Evolutionary conservation across 2,329 filamentous ascomycete genomes (phyloP).

Genomic region (Lasiodiplodia gonubiensis): DNA sequence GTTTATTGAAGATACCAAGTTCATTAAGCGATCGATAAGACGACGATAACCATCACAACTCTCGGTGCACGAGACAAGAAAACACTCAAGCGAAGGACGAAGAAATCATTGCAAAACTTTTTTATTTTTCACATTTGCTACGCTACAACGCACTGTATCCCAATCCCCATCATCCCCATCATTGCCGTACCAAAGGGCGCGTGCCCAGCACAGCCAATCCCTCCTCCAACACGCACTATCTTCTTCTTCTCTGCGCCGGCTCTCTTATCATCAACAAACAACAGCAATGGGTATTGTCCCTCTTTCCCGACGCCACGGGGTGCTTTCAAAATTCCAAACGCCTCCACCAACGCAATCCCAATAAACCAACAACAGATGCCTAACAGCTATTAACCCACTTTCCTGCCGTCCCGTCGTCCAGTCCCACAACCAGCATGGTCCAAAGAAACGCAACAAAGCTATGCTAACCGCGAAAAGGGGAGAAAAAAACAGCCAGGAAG

Average conservation of each 20-base stretch:
- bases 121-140: neutral
- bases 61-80: neutral
- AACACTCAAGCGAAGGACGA: neutral
- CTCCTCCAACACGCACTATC: neutral
- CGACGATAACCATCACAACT: too few relatives aligned
- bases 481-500: neutral
- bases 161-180: neutral
- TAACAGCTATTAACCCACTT: neutral
- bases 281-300: conserved; percentile 7
- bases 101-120: neutral
- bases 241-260: neutral
- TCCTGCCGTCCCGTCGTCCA: neutral
- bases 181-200: neutral
- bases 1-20: neutral
- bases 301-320: neutral
- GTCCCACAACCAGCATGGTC: conserved; percentile 24
- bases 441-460: conserved; percentile 7
- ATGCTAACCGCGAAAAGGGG: neutral
- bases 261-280: neutral
- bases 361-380: neutral
- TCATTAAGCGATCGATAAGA: neutral
- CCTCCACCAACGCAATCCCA: neutral
- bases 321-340: neutral
- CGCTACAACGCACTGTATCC: neutral
- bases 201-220: neutral